Base-by-base conservation (phyloP, 1,284 basidiomycete species). In the Heterobasidion occidentale region DNA sequence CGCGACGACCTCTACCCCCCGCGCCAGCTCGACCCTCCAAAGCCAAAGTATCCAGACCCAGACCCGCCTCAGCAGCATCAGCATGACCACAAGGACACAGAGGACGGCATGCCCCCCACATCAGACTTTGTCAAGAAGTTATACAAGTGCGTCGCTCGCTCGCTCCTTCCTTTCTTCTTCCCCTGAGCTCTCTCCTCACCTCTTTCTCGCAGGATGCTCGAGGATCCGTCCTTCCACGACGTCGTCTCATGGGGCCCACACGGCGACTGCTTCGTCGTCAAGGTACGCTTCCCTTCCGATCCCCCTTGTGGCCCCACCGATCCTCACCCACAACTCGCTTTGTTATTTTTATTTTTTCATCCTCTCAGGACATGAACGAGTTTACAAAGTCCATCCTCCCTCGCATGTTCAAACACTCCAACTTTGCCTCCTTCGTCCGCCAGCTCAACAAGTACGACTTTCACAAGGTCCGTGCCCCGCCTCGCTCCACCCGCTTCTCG, bases 371-470 rank as follows among this genome's bases (percentile, higher is more conserved):
- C 76, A 96, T 97, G 91, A 96, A 94, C 74, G 91, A 94, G 64
- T 98, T 98, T 72, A 96, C 94, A 48, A 96, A 94, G 68, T 86
- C 88, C 52, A 92, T 98, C 64, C 80, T 98, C 52, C 95, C 95
- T 0, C 86, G 91, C 53, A 89, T 97, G 74, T 98, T 98, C 81
- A 92, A 97, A 67, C 95, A 98, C 70, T 95, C 92, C 15, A 98
- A 98, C 67, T 98, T 98, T 71, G 94, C 94, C 34, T 87, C 83
- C 56, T 96, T 96, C 67, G 93, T 96, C 4, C 81, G 94, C 9
- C 95, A 98, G 71, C 77, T 98, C 46, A 98, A 98, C 82, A 98
- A 98, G 75, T 98, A 98, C 68, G 95, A 97, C 67, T 98, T 98
- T 67, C 94, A 96, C 78, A 98, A 98, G 77, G 91, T 87, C 55